Conservation (phyloP, 257 asterid genomes). For the Nyctanthes arbortristis region DNA sequence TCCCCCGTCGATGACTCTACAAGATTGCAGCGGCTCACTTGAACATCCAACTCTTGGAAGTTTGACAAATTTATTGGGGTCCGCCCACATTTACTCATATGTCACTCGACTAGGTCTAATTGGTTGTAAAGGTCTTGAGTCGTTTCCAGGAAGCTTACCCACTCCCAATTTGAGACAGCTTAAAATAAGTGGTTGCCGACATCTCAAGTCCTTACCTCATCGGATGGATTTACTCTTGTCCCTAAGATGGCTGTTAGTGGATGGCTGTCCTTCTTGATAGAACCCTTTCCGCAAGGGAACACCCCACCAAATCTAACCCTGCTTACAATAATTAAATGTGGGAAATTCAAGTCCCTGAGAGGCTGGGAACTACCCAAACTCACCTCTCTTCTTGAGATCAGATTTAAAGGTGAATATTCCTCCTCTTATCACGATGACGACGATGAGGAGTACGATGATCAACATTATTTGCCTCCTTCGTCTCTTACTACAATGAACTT, state of each 20-base stretch:
- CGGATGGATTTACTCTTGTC: constrained; percentile 15
- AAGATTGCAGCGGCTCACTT: not conserved
- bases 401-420: too few relatives aligned
- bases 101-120: not conserved
- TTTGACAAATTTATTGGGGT: not conserved
- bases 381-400: too few relatives aligned
- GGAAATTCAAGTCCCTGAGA: constrained; percentile 21
- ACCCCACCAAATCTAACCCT: constrained; percentile 20
- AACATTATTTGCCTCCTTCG: constrained; percentile 17
- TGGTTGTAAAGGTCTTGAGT: constrained; percentile 7
- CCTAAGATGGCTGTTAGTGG: not conserved
- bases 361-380: constrained; percentile 24
- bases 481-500: too few relatives aligned
- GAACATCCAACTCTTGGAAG: not conserved
- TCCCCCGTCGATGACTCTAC: not conserved
- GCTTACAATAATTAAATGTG: constrained; percentile 2
- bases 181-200: constrained; percentile 9
- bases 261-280: constrained; percentile 11
- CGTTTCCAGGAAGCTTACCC: constrained; percentile 11
- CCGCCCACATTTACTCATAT: not conserved
- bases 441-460: not conserved
- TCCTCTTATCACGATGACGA: too few relatives aligned
- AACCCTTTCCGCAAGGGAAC: constrained; percentile 14
- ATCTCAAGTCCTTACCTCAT: constrained; percentile 3
- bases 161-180: constrained; percentile 17